Evolutionary conservation across 1,284 basidiomycete genomes (phyloP).

Genomic region (Leccinum angustisporum): DNA sequence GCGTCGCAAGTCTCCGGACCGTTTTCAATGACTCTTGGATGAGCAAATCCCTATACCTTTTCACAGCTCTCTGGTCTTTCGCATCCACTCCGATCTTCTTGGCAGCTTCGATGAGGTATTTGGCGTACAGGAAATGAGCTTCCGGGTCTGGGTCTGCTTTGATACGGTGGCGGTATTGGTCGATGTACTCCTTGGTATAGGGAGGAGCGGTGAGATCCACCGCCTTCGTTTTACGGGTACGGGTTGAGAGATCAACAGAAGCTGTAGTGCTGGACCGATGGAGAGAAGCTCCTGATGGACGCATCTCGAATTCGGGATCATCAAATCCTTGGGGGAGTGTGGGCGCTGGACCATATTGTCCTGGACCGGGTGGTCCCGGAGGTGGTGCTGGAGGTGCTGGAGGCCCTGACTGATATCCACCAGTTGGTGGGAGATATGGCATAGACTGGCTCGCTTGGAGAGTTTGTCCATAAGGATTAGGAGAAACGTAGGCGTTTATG

Average conservation of each 20-base stretch:
- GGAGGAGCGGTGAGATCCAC: constrained; percentile 86
- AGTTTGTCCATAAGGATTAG: constrained; percentile 26
- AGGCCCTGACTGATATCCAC: constrained; percentile 23
- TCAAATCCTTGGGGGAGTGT: constrained; percentile 35
- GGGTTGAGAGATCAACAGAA: constrained; percentile 60
- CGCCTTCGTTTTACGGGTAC: constrained; percentile 72
- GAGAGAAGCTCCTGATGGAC: constrained; percentile 44
- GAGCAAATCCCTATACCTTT: constrained; percentile 89
- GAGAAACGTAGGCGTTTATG: constrained; percentile 25
- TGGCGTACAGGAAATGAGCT: constrained; percentile 96
- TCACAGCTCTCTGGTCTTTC: constrained; percentile 76
- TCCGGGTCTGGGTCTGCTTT: constrained; percentile 98
- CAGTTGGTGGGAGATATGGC: constrained; percentile 31
- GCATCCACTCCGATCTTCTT: constrained; percentile 79
- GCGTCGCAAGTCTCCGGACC: constrained; percentile 87
- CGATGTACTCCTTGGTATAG: constrained; percentile 95
- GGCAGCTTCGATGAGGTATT: constrained; percentile 99
- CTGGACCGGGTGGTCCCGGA: constrained; percentile 17
- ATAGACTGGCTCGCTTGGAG: constrained; percentile 33
- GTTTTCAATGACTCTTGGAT: constrained; percentile 90
- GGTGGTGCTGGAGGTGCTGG: constrained; percentile 13
- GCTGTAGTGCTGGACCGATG: constrained; percentile 56
- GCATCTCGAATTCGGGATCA: constrained; percentile 52
- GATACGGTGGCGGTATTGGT: constrained; percentile 95
- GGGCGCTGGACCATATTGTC: constrained; percentile 24